These are phyloP conservation scores for Pseudopyrenochaeta lycopersici DNA, from an alignment of 2,329 filamentous ascomycete genomes.

Conservation along the genomic window DNA sequence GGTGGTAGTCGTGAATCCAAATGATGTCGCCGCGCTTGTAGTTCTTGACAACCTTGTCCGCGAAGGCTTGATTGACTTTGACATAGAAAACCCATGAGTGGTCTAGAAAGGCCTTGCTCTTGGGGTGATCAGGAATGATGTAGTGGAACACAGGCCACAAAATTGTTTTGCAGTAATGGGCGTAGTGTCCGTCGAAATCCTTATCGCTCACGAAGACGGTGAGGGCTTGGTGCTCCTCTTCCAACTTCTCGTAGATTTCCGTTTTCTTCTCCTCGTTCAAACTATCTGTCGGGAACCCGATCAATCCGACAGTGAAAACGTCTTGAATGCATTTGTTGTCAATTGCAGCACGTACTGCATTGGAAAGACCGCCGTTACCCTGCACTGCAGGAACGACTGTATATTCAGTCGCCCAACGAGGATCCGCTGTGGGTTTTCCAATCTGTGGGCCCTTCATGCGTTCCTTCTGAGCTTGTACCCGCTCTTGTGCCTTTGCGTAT, in stretches of 20 bases:
- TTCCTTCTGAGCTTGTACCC: slow-evolving; percentile 38
- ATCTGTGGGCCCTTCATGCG: slow-evolving; percentile 22
- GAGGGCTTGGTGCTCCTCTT: slow-evolving; percentile 82
- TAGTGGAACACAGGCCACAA: slow-evolving; percentile 98
- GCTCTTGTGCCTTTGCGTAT: slow-evolving; percentile 62
- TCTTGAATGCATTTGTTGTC: slow-evolving; percentile 75
- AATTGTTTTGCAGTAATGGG: slow-evolving; percentile 97
- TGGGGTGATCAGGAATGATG: slow-evolving; percentile 95
- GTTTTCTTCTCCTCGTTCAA: slow-evolving; percentile 78
- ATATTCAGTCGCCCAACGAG: slow-evolving; percentile 77
- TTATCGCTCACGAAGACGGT: slow-evolving; percentile 88
- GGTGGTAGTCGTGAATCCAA: slow-evolving; percentile 96
- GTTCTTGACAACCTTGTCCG: slow-evolving; percentile 86
- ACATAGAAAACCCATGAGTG: slow-evolving; percentile 97
- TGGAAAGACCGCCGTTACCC: slow-evolving; percentile 90
- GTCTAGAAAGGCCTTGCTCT: slow-evolving; percentile 97
- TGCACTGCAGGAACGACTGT: slow-evolving; percentile 84
- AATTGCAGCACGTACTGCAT: slow-evolving; percentile 81
- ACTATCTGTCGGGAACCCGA: slow-evolving; percentile 93
- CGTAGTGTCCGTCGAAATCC: slow-evolving; percentile 93
- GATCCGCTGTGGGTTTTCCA: slow-evolving; percentile 46
- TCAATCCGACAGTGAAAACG: slow-evolving; percentile 88
- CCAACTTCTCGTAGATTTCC: slow-evolving; percentile 83
- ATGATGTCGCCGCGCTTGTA: slow-evolving; percentile 94
- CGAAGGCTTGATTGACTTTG: slow-evolving; percentile 91